Percentiles rank a stretch among this genome's conserved stretches.
Evolutionary conservation across 805 yeast genomes (phyloP).

Genomic region (Kluyveromyces dobzhanskii): DNA sequence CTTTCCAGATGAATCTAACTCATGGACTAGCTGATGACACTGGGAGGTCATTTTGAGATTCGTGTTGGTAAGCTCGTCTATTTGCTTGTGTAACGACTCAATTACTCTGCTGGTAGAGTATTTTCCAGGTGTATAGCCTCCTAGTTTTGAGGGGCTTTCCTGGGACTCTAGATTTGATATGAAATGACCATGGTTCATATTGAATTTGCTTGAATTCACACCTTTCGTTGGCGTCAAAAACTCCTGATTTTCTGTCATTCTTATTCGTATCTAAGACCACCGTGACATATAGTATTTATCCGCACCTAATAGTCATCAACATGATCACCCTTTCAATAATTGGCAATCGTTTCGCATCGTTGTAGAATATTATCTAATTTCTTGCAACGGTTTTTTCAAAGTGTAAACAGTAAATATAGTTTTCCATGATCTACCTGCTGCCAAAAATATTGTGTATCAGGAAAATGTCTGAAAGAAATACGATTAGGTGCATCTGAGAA

Average conservation of each 20-base stretch:
- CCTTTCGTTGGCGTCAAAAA: not conserved
- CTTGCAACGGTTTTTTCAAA: too few relatives aligned
- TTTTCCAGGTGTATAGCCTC: slow-evolving; percentile 3
- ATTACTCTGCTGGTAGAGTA: slow-evolving; percentile 30
- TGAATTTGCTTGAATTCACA: slow-evolving; percentile 12
- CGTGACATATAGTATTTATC: too few relatives aligned
- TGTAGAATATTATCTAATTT: too few relatives aligned
- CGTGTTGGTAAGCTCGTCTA: slow-evolving; percentile 43
- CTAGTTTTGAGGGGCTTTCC: slow-evolving; percentile 14
- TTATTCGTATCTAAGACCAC: too few relatives aligned
- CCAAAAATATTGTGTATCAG: too few relatives aligned
- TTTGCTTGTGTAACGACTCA: slow-evolving; percentile 36
- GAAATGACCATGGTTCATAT: slow-evolving; percentile 21
- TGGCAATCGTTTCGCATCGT: too few relatives aligned
- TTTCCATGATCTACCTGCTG: too few relatives aligned
- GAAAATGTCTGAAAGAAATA: too few relatives aligned
- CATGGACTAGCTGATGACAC: slow-evolving; percentile 43
- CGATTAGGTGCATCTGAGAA: too few relatives aligned
- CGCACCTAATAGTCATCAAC: too few relatives aligned
- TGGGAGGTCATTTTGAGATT: slow-evolving; percentile 31
- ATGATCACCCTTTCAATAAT: too few relatives aligned
- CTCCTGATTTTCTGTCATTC: not conserved
- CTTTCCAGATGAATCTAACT: slow-evolving; percentile 37
- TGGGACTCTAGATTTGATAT: slow-evolving; percentile 19
- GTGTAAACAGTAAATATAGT: too few relatives aligned